Percentiles rank a stretch among this genome's conserved stretches.
These are phyloP conservation scores for Amaranthus cruentus DNA, from an alignment of 148 eudicot species.

Conservation along the genomic window DNA sequence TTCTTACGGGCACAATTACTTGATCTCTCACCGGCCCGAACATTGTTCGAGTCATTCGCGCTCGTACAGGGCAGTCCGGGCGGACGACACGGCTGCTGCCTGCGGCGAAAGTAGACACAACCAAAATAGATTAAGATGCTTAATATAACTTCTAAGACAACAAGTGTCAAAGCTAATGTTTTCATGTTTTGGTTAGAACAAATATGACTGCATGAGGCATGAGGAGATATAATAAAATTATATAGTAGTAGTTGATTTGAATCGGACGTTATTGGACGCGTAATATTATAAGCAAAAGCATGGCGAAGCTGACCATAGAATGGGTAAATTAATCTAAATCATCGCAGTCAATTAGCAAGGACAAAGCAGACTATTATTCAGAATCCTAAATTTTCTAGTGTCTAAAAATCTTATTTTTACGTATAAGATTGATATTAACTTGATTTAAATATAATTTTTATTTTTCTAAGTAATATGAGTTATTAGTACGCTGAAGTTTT, in stretches of 20 bases:
- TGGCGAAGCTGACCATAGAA: conserved; percentile 2
- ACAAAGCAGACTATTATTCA: no score
- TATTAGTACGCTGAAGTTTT: no score
- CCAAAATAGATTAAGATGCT: conserved; percentile 19
- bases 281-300: no score
- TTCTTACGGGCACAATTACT: background rate
- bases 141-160: conserved; percentile 14
- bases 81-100: background rate
- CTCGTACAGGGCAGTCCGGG: background rate
- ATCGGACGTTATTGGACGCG: background rate
- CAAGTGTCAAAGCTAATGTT: conserved; percentile 7
- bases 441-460: no score
- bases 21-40: background rate
- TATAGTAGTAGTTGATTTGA: background rate
- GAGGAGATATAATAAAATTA: background rate
- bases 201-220: no score
- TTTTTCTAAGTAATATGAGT: no score
- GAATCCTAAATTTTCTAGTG: no score
- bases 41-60: background rate
- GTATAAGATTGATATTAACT: no score
- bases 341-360: no score
- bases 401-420: no score
- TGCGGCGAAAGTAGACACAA: conserved; percentile 21
- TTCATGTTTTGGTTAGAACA: background rate
- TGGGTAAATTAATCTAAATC: background rate